A percentile compares a stretch with the other conserved stretches of the same genome.
These are phyloP conservation scores for Penicillium tannophilum DNA, from an alignment of 495 filamentous ascomycete species.

Conservation along the genomic window DNA sequence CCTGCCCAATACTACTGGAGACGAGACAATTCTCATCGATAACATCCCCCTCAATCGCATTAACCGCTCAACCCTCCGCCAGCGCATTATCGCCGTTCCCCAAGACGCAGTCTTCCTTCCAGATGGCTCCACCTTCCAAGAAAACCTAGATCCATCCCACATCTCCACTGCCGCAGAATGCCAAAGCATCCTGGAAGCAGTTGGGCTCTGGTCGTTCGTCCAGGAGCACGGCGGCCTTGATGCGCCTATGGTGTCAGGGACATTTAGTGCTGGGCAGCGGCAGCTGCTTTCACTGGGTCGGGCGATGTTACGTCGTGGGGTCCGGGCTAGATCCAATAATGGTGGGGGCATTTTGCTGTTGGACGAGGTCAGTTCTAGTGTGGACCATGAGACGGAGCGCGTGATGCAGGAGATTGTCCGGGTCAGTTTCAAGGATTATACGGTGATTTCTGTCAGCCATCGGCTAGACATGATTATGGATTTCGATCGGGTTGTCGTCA, in stretches of 20 bases:
- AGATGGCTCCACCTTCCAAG: slow-evolving; percentile 37
- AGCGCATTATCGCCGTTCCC: not conserved
- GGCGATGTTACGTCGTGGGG: not conserved
- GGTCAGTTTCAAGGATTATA: slow-evolving; percentile 46
- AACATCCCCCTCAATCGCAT: not conserved
- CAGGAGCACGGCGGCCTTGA: not conserved
- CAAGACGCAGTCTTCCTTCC: not conserved
- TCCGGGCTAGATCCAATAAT: not conserved
- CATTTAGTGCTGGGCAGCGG: not conserved
- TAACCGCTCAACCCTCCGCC: not conserved
- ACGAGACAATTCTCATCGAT: not conserved
- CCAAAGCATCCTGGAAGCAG: slow-evolving; percentile 18
- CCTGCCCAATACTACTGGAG: not conserved
- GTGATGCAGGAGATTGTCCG: slow-evolving; percentile 46
- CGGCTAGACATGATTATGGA: slow-evolving; percentile 48
- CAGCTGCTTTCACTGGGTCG: not conserved
- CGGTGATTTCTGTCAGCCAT: slow-evolving; percentile 51
- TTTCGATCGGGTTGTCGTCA: slow-evolving; percentile 48
- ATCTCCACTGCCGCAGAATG: slow-evolving; percentile 69
- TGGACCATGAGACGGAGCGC: slow-evolving; percentile 48
- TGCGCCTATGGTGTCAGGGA: not conserved
- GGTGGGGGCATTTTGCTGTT: slow-evolving; percentile 4
- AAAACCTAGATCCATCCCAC: slow-evolving; percentile 77
- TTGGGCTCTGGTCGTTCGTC: not conserved
- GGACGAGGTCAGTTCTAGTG: slow-evolving; percentile 56